Percentiles rank a stretch among this genome's conserved stretches.
These are phyloP conservation scores for Arthroderma uncinatum DNA, from an alignment of 2,329 filamentous ascomycete species.

Conservation along the genomic window DNA sequence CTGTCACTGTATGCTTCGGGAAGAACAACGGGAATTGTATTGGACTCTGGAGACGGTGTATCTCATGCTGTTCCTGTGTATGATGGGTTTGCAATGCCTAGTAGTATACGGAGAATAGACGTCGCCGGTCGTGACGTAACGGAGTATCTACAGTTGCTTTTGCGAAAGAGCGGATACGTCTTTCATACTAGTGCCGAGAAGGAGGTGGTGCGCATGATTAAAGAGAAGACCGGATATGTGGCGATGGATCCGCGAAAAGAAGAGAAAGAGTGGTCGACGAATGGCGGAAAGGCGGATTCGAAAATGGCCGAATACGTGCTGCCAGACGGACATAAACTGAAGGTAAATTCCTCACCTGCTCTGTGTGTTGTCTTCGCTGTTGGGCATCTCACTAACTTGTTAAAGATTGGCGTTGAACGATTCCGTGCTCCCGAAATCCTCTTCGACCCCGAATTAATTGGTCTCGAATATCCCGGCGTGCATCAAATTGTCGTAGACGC, in stretches of 20 bases:
- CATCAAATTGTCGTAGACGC: conserved; percentile 97
- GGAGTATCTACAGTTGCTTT: conserved; percentile 79
- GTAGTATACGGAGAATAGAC: conserved; percentile 88
- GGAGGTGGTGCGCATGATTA: conserved; percentile 94
- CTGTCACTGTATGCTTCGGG: conserved; percentile 92
- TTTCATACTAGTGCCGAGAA: conserved; percentile 98
- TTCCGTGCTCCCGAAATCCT: conserved; percentile 95
- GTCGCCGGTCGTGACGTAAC: conserved; percentile 94
- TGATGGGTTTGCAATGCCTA: conserved; percentile 93
- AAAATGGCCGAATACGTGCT: conserved; percentile 79
- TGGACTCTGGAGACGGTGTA: conserved; percentile 91
- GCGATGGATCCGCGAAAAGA: conserved; percentile 83
- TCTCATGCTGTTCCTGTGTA: conserved; percentile 96
- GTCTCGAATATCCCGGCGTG: conserved; percentile 89
- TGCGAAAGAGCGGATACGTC: conserved; percentile 84
- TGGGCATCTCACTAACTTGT: neutral
- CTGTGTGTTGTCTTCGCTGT: neutral
- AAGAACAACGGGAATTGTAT: conserved; percentile 86
- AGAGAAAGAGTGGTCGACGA: conserved; percentile 82
- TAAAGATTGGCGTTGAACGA: conserved; percentile 74
- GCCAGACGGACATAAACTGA: conserved; percentile 87
- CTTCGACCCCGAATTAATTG: conserved; percentile 94
- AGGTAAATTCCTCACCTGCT: conserved; percentile 45
- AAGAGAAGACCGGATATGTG: conserved; percentile 88
- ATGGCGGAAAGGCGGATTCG: conserved; percentile 59